Evolutionary conservation across 1,284 basidiomycete species (phyloP).

Genomic region (Microstroma glucosiphilum): DNA sequence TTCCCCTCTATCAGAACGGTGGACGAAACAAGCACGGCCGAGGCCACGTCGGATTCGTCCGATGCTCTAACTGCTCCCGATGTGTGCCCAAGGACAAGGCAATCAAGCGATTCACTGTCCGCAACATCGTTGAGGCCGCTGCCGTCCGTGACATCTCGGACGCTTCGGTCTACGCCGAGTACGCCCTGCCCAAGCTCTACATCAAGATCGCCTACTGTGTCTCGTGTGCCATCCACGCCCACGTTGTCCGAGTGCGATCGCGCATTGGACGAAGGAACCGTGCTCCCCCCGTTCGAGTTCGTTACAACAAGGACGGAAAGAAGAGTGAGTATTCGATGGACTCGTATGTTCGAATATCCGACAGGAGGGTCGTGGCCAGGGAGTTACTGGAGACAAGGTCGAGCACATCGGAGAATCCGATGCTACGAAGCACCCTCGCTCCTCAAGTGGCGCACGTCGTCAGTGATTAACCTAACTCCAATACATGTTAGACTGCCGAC

Average conservation of each 20-base stretch:
- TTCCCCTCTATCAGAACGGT: conserved; percentile 39
- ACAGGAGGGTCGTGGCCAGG: no score
- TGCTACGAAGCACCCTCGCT: neutral
- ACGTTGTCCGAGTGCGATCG: conserved; percentile 56
- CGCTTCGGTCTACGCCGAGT: conserved; percentile 90
- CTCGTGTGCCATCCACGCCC: conserved; percentile 98
- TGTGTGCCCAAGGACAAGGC: conserved; percentile 70
- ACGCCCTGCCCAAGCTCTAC: conserved; percentile 95
- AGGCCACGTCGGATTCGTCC: conserved; percentile 86
- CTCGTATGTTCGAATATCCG: neutral
- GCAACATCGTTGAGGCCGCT: conserved; percentile 99
- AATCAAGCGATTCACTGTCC: conserved; percentile 98
- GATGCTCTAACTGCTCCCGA: conserved; percentile 85
- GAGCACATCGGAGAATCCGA: neutral
- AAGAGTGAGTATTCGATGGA: conserved; percentile 47
- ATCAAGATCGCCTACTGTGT: conserved; percentile 99
- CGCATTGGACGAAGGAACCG: conserved; percentile 48
- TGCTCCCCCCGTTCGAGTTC: conserved; percentile 78
- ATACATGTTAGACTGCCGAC: conserved; percentile 10
- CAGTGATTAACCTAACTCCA: neutral
- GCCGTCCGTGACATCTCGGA: conserved; percentile 96
- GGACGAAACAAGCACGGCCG: conserved; percentile 67
- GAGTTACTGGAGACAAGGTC: no score
- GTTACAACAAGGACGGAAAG: conserved; percentile 94
- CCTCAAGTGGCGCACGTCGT: neutral